Base-by-base conservation (phyloP, 768 basidiomycete species). In the Gymnopilus dilepis region DNA sequence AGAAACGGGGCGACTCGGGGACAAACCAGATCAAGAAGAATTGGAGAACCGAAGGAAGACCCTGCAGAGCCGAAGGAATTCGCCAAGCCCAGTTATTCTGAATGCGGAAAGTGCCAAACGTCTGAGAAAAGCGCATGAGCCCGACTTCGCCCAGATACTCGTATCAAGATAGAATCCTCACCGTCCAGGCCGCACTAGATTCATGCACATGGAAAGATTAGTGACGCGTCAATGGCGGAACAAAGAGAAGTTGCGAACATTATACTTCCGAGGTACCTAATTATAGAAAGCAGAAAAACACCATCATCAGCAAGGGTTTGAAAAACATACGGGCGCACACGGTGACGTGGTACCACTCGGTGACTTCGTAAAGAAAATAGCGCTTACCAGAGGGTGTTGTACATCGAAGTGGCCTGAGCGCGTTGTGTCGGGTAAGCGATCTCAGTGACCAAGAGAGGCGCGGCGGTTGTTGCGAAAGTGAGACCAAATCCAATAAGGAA, bases 401-500 rank as follows among this genome's bases (percentile, higher is more conserved):
- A 90, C 65, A 86, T 76, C 0, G 88, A 85, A 15, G 88, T 91
- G 42, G 90, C 72, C 52, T 84, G 86, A 7, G 87, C 87, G 53
- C 91, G 88, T 69, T 94, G 88, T 22, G 82, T 78, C 4, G 91
- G 91, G 72, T 87, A 91, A 1, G 90, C 82, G 12, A 92, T 73
- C 74, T 92, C 91, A 31, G 89, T 87, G 56, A 92, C 86, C 63
- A 92, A 70, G 68, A 91, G 78, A 3, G 91, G 90, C n/a, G 90
- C 88, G 33, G 89, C 84, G 62, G 85, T 84, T n/a, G 82, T 82
- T 31, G 86, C 85, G 61, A 88, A 87, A 2, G 86, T 86, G 15
- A 88, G 73, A 38, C 87, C 87, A 70, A 89, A 87, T 0, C 87
- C 87, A 56, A 88, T 84, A 61, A 86, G 67, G 73, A 87, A 86